Conservation (phyloP, 1,284 basidiomycete genomes). For the Apiotrichum sp. region DNA sequence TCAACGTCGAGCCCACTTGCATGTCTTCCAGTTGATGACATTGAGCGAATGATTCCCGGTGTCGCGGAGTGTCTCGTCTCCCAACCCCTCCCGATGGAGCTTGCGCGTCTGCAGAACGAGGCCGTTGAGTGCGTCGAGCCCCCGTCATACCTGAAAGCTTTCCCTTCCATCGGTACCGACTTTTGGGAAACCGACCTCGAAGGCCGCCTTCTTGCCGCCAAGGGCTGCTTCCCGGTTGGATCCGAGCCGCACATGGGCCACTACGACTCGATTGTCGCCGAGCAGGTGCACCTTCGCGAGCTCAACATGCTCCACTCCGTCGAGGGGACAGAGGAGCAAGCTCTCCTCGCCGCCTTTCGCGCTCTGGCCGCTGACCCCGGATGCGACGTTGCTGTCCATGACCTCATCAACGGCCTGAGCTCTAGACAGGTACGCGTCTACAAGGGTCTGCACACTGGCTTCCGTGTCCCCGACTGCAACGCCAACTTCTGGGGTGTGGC, state of each 20-base stretch:
- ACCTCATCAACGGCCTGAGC: constrained; percentile 4
- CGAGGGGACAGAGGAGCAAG: constrained; percentile 4
- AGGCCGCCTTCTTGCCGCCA: neutral
- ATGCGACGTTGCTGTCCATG: constrained; percentile 2
- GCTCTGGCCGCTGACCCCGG: neutral
- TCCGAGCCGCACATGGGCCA: neutral
- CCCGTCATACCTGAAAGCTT: constrained; percentile 2
- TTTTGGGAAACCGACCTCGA: constrained; percentile 7
- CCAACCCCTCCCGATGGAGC: neutral
- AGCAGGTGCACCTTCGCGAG: constrained; percentile 6
- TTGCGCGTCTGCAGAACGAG: neutral
- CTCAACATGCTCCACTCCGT: constrained; percentile 9
- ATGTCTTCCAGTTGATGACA: neutral
- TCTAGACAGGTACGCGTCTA: constrained; percentile 2
- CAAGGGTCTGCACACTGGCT: constrained; percentile 12
- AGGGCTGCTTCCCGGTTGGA: constrained; percentile 11
- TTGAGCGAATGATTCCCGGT: constrained; percentile 2
- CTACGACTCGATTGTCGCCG: constrained; percentile 2
- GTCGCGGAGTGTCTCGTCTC: neutral
- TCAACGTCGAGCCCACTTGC: neutral
- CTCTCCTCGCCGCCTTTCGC: neutral
- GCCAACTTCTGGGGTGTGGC: constrained; percentile 9
- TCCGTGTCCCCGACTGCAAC: constrained; percentile 4
- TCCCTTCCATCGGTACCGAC: neutral
- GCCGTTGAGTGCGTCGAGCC: neutral